Conservation (phyloP, 2,329 filamentous ascomycete genomes). For the Ophiostoma tasmaniense region DNA sequence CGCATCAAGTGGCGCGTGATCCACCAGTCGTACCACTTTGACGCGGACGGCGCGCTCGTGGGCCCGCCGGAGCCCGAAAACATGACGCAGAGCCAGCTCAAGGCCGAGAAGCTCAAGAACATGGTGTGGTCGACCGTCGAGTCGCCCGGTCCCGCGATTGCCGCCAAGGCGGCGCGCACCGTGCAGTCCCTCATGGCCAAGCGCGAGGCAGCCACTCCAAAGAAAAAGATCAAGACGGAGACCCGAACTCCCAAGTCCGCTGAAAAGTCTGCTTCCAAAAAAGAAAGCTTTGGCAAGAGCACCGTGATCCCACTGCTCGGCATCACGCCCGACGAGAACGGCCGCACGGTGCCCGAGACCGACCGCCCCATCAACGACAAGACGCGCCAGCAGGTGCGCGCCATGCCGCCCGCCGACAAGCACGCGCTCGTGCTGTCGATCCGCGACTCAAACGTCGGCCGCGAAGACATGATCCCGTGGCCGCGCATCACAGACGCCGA, state of each 20-base stretch:
- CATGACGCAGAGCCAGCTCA: constrained; percentile 14
- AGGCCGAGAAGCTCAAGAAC: constrained; percentile 10
- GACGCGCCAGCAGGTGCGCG: constrained; percentile 34
- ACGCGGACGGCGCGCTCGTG: constrained; percentile 15
- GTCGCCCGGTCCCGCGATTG: not conserved
- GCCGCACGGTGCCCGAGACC: constrained; percentile 29
- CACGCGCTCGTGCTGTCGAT: constrained; percentile 37
- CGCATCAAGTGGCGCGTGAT: constrained; percentile 53
- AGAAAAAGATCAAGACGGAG: not conserved
- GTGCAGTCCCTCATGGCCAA: not conserved
- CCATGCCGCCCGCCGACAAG: constrained; percentile 38
- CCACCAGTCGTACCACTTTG: constrained; percentile 20
- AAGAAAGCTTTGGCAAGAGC: not conserved
- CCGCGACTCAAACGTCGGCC: constrained; percentile 31
- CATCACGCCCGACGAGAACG: constrained; percentile 22
- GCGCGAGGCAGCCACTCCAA: not conserved
- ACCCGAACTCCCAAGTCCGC: not conserved
- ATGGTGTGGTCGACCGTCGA: not conserved
- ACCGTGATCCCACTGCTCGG: constrained; percentile 10
- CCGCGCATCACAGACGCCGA: constrained; percentile 26
- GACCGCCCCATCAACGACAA: constrained; percentile 30
- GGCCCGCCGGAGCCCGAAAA: constrained; percentile 13
- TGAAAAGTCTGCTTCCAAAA: not conserved
- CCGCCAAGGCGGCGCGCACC: not conserved
- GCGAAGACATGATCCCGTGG: constrained; percentile 45